Percentiles rank a stretch among this genome's conserved stretches.
Evolutionary conservation across 345 rosid genomes (phyloP).

Genomic region (Mercurialis annua): DNA sequence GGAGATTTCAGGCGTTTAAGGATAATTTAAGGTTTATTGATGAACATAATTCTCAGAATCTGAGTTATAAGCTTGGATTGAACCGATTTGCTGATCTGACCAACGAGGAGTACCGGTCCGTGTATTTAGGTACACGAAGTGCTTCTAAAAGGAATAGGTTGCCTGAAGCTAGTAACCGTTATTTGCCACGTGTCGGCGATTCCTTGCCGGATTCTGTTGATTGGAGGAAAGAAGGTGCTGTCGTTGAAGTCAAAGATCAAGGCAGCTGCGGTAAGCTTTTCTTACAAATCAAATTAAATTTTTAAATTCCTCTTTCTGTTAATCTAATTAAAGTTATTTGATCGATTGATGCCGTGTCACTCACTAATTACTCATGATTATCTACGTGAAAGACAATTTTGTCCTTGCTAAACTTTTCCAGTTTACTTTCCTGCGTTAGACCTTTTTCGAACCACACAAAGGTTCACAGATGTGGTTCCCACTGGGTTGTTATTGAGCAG

Average conservation of each 20-base stretch:
- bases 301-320: too few species aligned
- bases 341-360: too few species aligned
- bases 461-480: too few species aligned
- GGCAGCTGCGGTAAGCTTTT: conserved; percentile 69
- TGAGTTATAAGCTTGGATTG: conserved; percentile 60
- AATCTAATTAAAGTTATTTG: background rate
- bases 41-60: conserved; percentile 62
- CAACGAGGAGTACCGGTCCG: conserved; percentile 84
- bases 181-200: conserved; percentile 57
- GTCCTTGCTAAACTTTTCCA: background rate
- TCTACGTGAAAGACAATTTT: conserved; percentile 5
- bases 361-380: too few species aligned
- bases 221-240: conserved; percentile 85
- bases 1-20: conserved; percentile 69
- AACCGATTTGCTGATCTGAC: conserved; percentile 89
- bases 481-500: too few species aligned
- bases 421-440: background rate
- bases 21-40: conserved; percentile 83
- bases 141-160: conserved; percentile 42
- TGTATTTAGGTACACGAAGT: conserved; percentile 50
- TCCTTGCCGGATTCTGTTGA: conserved; percentile 64
- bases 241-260: conserved; percentile 74
- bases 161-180: conserved; percentile 46
- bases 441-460: too few species aligned
- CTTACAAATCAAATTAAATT: too few species aligned